These are phyloP conservation scores for Pezizomycotina sp. DNA, from an alignment of 2,329 filamentous ascomycete genomes.

Conservation along the genomic window DNA sequence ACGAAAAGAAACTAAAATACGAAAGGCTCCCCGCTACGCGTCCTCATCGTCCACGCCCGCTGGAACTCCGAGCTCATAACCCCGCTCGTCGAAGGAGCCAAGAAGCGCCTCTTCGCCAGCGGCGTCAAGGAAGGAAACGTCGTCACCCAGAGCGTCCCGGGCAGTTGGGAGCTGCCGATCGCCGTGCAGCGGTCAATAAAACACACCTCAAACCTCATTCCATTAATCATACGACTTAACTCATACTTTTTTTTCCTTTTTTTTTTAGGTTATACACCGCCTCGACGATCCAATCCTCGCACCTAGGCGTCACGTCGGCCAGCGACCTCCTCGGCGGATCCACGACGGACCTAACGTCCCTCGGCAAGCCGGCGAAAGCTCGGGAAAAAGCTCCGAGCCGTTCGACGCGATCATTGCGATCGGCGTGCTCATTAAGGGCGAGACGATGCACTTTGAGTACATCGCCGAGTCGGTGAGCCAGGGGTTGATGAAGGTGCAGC, in stretches of 20 bases:
- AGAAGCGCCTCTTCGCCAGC: slow-evolving; percentile 55
- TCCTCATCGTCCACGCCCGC: slow-evolving; percentile 88
- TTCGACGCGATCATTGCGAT: slow-evolving; percentile 94
- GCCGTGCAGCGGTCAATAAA: slow-evolving; percentile 64
- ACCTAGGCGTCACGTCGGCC: slow-evolving; percentile 43
- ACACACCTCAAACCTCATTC: slow-evolving; percentile 1
- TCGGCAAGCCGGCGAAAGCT: slow-evolving; percentile 19
- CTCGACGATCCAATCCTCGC: slow-evolving; percentile 65
- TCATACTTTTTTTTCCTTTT: too few species aligned
- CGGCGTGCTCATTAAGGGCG: slow-evolving; percentile 92
- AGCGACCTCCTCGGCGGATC: slow-evolving; percentile 59
- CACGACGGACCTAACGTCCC: slow-evolving; percentile 25
- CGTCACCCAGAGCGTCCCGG: slow-evolving; percentile 73
- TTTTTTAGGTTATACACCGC: slow-evolving; percentile 66
- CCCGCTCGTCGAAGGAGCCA: slow-evolving; percentile 63
- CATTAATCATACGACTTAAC: slow-evolving; percentile 6
- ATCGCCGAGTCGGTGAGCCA: slow-evolving; percentile 83
- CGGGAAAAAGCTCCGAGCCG: slow-evolving; percentile 35
- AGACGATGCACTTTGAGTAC: slow-evolving; percentile 99
- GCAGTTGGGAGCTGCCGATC: slow-evolving; percentile 85
- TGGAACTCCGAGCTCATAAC: slow-evolving; percentile 88
- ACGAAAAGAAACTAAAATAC: background rate
- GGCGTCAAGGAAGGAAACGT: slow-evolving; percentile 84
- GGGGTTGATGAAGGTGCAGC: slow-evolving; percentile 82
- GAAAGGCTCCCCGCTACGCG: slow-evolving; percentile 53